phyloP scores from a whole-genome alignment of 2,329 filamentous ascomycete genomes.

The Trichophyton mentagrophytes region DNA sequence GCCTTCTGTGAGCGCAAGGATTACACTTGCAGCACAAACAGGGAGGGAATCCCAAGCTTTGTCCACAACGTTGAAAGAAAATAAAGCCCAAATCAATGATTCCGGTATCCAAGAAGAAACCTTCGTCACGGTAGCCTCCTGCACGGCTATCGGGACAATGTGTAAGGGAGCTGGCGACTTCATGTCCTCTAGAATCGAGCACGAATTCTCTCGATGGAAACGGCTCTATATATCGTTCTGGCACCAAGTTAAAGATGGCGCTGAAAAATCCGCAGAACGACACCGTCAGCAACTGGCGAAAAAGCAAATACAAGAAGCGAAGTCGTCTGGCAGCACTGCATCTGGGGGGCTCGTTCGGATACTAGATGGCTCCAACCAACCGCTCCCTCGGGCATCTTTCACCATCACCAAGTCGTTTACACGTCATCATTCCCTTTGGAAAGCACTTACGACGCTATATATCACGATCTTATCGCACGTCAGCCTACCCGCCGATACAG shows the following conservation, averaged over 20 bases:
- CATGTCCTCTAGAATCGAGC: constrained; percentile 59
- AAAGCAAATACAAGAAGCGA: background rate
- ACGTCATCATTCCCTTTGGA: constrained; percentile 29
- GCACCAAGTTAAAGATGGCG: constrained; percentile 26
- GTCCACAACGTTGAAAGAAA: constrained; percentile 22
- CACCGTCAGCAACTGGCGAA: constrained; percentile 15
- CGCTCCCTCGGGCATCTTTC: constrained; percentile 13
- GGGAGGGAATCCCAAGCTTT: constrained; percentile 40
- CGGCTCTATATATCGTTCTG: constrained; percentile 29
- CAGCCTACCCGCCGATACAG: constrained; percentile 27
- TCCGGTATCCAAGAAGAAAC: constrained; percentile 27
- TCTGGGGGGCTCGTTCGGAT: background rate
- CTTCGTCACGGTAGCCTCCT: constrained; percentile 53
- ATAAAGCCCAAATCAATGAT: constrained; percentile 11
- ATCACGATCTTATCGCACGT: constrained; percentile 29
- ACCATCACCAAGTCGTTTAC: constrained; percentile 24
- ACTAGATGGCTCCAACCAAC: constrained; percentile 12
- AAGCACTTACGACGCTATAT: constrained; percentile 27
- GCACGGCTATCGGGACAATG: constrained; percentile 54
- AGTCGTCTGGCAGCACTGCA: background rate
- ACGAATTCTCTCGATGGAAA: constrained; percentile 44
- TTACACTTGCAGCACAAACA: constrained; percentile 35
- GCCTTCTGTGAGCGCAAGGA: constrained; percentile 52
- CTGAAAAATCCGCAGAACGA: constrained; percentile 25
- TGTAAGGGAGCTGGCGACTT: constrained; percentile 69